Evolutionary conservation across 768 basidiomycete genomes (phyloP), one percentile per base, ranked within the genome.

Genomic region (Nidularia sp.): DNA sequence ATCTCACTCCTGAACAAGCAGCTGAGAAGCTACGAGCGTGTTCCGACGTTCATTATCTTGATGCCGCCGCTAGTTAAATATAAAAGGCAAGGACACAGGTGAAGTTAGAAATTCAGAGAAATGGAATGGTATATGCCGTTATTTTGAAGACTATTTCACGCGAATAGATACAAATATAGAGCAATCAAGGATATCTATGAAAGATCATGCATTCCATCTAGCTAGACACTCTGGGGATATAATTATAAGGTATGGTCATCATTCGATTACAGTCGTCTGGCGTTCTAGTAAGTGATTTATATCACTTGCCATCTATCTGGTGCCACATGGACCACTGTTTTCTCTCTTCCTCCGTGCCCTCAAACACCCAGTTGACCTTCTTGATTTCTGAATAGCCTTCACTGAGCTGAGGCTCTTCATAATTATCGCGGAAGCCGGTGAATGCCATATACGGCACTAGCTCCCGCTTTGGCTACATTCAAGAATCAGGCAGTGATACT

Each of bases 1-100:
- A 96, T 65, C 73, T 96, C 9, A 93, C 93, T 0, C 80, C 93
- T 0, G 94, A 97, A 64, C 86, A 92, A 65, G 94, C 92, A 6
- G 93, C 94, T 0, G 60, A 70, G 55, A 73, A 79, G 10, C 68
- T 94, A 41, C 75, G 88, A 41, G 62, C 62, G 15, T 76, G 74
- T 48, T 69, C 69, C 8, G 79, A 85, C 33, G 70, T 76, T 34
- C 91, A 94, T 64, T 93, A 90, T 61, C 63, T 78, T 12, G 56
- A 65, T 43, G 47, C 34, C 22, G 50, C 39, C 45, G 47, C 51
- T 47, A 31, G 15, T 18, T 45, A 46, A 35, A 43, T 45, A 18
- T 18, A 18, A 18, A 18, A 18, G 18, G 18, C 18, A 18, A 18
- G 18, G 18, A 18, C 18, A 18, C 18, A 18, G 18, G 18, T 18